Evolutionary conservation across 2,329 filamentous ascomycete genomes (phyloP).

Genomic region (Stylonectria norvegica): DNA sequence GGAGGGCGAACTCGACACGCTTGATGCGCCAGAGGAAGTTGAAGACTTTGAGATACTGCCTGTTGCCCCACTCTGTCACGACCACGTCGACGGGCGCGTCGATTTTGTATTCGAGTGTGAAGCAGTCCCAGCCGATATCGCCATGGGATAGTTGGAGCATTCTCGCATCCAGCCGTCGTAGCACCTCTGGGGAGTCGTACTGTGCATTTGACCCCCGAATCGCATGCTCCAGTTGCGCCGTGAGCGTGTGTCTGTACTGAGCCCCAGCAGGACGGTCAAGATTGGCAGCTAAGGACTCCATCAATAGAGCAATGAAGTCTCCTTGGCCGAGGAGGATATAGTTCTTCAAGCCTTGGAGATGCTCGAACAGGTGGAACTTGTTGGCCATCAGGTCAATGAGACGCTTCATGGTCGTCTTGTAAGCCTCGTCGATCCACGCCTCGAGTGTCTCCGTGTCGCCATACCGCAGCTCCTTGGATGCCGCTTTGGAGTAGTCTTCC

Average conservation of each 20-base stretch:
- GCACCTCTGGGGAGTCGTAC: constrained; percentile 87
- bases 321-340: constrained; percentile 93
- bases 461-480: constrained; percentile 87
- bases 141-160: constrained; percentile 96
- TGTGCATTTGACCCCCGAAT: constrained; percentile 97
- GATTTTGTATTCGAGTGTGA: constrained; percentile 98
- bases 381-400: constrained; percentile 89
- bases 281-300: constrained; percentile 92
- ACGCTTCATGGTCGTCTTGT: constrained; percentile 96
- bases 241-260: constrained; percentile 93
- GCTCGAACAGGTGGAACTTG: constrained; percentile 93
- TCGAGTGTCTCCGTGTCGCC: constrained; percentile 90
- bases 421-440: constrained; percentile 91
- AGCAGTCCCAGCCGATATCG: constrained; percentile 98
- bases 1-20: constrained; percentile 89
- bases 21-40: constrained; percentile 99
- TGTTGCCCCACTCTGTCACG: constrained; percentile 90
- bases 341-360: constrained; percentile 86
- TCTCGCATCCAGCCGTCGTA: constrained; percentile 88
- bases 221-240: constrained; percentile 95
- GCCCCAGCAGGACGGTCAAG: constrained; percentile 93
- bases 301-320: constrained; percentile 93
- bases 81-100: constrained; percentile 95
- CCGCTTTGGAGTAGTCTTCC: constrained; percentile 87
- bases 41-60: constrained; percentile 98